Evolutionary conservation across 345 rosid genomes (phyloP).

Genomic region (Raphanus raphanistrum): DNA sequence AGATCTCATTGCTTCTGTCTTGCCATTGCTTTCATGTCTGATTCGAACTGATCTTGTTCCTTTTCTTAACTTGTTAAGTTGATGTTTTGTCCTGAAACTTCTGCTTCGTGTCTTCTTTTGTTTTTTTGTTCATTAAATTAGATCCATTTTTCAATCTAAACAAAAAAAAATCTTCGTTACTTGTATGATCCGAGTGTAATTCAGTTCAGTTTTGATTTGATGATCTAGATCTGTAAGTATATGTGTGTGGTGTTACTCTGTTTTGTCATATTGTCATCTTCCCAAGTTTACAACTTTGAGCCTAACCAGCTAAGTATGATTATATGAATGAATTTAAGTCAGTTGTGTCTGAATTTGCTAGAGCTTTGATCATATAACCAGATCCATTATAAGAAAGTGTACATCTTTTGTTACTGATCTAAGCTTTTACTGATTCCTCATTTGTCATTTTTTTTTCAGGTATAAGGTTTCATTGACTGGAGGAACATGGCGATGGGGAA

Average conservation of each 20-base stretch:
- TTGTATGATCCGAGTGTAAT: constrained; percentile 26
- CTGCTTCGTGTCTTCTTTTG: neutral
- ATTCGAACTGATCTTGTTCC: neutral
- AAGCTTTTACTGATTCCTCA: neutral
- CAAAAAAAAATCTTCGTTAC: neutral
- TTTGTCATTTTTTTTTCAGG: constrained; percentile 11
- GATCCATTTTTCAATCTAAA: neutral
- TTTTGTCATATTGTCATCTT: neutral
- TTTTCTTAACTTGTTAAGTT: neutral
- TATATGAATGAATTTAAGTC: neutral
- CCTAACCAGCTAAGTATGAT: neutral
- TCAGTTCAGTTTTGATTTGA: constrained; percentile 6
- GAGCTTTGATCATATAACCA: constrained; percentile 6
- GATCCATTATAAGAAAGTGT: constrained; percentile 3
- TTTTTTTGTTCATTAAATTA: neutral
- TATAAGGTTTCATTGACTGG: constrained; percentile 6
- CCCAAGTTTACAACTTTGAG: neutral
- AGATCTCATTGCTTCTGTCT: constrained; percentile 1
- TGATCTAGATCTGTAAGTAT: constrained; percentile 1
- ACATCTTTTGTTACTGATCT: neutral
- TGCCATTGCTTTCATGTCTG: neutral
- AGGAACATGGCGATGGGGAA: constrained; percentile 61
- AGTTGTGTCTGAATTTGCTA: neutral
- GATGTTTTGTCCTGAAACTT: neutral
- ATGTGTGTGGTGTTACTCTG: neutral